Percentiles rank a stretch among this genome's conserved stretches.
Conservation (phyloP, 768 basidiomycete species). For the Phaeolepiota aurea region DNA sequence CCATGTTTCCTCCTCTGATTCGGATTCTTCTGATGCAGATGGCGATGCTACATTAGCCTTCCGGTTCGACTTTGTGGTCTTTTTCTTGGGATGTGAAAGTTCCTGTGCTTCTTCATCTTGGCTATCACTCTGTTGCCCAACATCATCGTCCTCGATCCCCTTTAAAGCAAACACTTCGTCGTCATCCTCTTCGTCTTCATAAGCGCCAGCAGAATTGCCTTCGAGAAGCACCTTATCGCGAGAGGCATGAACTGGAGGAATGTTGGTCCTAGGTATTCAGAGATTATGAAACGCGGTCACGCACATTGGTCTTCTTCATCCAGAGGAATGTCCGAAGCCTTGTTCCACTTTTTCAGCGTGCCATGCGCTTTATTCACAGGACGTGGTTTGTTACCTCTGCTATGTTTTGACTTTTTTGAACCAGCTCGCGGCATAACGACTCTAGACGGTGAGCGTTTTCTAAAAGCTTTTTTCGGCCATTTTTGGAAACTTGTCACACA, state of each 20-base stretch:
- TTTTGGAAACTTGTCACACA: too few relatives aligned
- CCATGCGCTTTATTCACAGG: constrained; percentile 41
- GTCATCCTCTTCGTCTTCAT: constrained; percentile 50
- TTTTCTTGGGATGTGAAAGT: constrained; percentile 13
- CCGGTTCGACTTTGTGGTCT: constrained; percentile 19
- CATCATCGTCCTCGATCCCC: constrained; percentile 45
- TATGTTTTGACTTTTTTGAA: constrained; percentile 23
- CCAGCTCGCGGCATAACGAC: constrained; percentile 31
- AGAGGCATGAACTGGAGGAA: constrained; percentile 53
- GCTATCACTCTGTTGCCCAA: constrained; percentile 31
- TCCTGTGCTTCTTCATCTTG: constrained; percentile 23
- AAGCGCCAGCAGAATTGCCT: constrained; percentile 34
- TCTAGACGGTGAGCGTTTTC: neutral
- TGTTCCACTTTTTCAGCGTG: constrained; percentile 61
- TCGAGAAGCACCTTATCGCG: constrained; percentile 75
- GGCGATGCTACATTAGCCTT: constrained; percentile 15
- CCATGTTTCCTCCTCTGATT: constrained; percentile 68
- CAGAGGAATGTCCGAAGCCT: constrained; percentile 55
- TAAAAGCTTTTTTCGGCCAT: too few relatives aligned
- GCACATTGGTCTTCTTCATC: constrained; percentile 77
- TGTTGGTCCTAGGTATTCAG: constrained; percentile 4
- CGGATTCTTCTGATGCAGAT: constrained; percentile 18
- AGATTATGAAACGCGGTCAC: constrained; percentile 13
- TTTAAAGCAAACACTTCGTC: constrained; percentile 79
- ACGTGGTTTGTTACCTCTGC: constrained; percentile 29